Conservation (phyloP, 345 rosid species). For the Sisymbrium altissimum region DNA sequence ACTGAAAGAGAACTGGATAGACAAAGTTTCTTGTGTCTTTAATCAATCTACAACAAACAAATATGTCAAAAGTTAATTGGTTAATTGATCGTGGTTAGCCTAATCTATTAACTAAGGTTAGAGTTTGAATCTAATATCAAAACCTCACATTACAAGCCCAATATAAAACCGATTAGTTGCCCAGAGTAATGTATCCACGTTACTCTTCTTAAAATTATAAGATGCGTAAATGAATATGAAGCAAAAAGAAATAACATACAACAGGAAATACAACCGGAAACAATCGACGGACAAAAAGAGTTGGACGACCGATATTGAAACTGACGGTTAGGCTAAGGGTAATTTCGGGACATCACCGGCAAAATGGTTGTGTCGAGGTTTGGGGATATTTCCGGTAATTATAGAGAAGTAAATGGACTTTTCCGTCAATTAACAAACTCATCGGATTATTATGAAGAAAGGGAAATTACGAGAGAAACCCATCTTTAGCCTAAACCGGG, state of each 20-base stretch:
- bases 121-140: no score
- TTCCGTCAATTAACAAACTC: constrained; percentile 37
- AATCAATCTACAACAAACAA: no score
- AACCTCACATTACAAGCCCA: no score
- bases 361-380: constrained; percentile 2
- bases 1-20: no score
- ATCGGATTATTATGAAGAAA: constrained; percentile 24
- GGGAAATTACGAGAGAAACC: constrained; percentile 16
- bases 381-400: constrained; percentile 30
- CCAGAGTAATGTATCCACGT: constrained; percentile 7
- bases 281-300: constrained; percentile 3
- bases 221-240: not conserved
- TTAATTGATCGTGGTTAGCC: no score
- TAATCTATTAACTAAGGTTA: no score
- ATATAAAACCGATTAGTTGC: not conserved
- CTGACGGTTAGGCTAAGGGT: constrained; percentile 24
- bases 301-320: constrained; percentile 2
- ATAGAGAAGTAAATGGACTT: constrained; percentile 32
- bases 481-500: constrained; percentile 29
- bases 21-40: no score
- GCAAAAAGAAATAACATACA: constrained; percentile 4
- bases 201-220: not conserved
- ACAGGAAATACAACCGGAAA: not conserved
- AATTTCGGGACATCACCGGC: constrained; percentile 26
- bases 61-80: no score